Evolutionary conservation across 2,329 filamentous ascomycete genomes (phyloP).

Genomic region (Colletotrichum sublineola): DNA sequence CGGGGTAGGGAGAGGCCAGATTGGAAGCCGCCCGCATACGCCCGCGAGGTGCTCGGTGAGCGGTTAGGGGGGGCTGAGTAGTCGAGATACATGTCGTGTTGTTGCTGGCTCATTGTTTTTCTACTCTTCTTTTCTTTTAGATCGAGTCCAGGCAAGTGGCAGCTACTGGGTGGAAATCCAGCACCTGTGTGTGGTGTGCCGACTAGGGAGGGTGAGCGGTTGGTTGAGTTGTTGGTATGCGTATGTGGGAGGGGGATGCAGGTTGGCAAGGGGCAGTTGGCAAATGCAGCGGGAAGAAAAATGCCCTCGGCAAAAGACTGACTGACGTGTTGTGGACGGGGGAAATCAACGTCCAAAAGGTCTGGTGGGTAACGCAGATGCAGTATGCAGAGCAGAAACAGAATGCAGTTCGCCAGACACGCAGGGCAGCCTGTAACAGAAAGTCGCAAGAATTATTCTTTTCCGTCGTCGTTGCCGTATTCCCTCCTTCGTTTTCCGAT

Average conservation of each 20-base stretch:
- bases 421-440: slow-evolving; percentile 22
- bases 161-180: slow-evolving; percentile 34
- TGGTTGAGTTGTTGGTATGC: slow-evolving; percentile 21
- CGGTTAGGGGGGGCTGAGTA: slow-evolving; percentile 68
- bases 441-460: slow-evolving; percentile 22
- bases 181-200: slow-evolving; percentile 27
- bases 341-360: neutral
- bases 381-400: slow-evolving; percentile 9
- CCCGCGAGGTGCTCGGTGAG: slow-evolving; percentile 61
- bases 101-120: slow-evolving; percentile 63
- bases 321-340: slow-evolving; percentile 19
- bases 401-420: slow-evolving; percentile 25
- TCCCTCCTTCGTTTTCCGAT: neutral
- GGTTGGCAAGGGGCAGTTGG: slow-evolving; percentile 32
- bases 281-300: slow-evolving; percentile 22
- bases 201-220: slow-evolving; percentile 14
- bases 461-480: neutral
- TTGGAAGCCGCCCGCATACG: slow-evolving; percentile 67
- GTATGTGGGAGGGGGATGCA: slow-evolving; percentile 32
- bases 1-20: slow-evolving; percentile 58
- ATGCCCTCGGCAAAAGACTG: slow-evolving; percentile 28
- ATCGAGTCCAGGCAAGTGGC: slow-evolving; percentile 13
- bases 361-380: slow-evolving; percentile 19
- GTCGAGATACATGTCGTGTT: slow-evolving; percentile 80
- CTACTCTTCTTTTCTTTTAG: slow-evolving; percentile 17